phyloP scores from a whole-genome alignment of 2,329 filamentous ascomycete species.

The Metarhizium rileyi region DNA sequence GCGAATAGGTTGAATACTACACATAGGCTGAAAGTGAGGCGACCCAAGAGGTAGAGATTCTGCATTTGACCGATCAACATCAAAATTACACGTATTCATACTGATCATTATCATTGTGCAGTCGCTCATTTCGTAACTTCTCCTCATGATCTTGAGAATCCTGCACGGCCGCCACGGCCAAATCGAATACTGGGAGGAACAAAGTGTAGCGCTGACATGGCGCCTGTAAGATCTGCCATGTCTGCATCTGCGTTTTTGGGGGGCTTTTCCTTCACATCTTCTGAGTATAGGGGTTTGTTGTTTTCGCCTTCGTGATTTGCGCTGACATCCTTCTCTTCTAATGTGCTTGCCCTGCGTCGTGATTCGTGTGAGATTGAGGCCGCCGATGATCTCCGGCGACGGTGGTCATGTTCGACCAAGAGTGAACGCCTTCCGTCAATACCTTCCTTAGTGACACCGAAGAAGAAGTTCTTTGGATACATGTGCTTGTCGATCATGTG shows the following conservation, averaged over 20 bases:
- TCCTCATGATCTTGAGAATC: slow-evolving; percentile 39
- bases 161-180: slow-evolving; percentile 45
- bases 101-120: slow-evolving; percentile 20
- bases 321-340: slow-evolving; percentile 13
- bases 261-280: slow-evolving; percentile 9
- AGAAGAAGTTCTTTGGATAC: slow-evolving; percentile 85
- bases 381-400: slow-evolving; percentile 38
- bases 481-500: slow-evolving; percentile 93
- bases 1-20: neutral
- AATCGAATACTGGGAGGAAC: slow-evolving; percentile 59
- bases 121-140: slow-evolving; percentile 11
- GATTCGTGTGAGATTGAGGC: slow-evolving; percentile 23
- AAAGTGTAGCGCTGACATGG: slow-evolving; percentile 65
- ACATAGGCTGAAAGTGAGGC: neutral
- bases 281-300: slow-evolving; percentile 10
- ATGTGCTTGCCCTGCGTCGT: slow-evolving; percentile 23
- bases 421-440: slow-evolving; percentile 78
- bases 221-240: slow-evolving; percentile 53
- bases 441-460: slow-evolving; percentile 77
- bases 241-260: slow-evolving; percentile 31
- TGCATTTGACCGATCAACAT: slow-evolving; percentile 20
- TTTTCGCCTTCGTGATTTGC: slow-evolving; percentile 6
- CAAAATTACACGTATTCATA: slow-evolving; percentile 19
- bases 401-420: slow-evolving; percentile 48
- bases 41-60: slow-evolving; percentile 26